A percentile compares a stretch with the other conserved stretches of the same genome.
Conservation (phyloP, 75 land plant species). For the Selaginella moellendorffii region DNA sequence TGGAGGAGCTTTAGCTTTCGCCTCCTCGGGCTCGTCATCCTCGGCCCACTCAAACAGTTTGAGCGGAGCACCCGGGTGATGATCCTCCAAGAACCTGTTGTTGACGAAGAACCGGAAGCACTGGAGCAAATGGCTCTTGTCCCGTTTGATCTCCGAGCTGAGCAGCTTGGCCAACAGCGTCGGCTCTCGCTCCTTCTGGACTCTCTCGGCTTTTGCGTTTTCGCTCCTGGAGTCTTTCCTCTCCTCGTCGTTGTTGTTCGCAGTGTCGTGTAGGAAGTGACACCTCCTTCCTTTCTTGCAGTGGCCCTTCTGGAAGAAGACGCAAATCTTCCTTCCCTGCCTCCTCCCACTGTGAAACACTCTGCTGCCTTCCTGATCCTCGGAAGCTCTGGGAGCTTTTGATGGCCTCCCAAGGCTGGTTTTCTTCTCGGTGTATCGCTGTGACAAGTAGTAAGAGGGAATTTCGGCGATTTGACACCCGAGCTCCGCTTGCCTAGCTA, state of each 20-base stretch:
- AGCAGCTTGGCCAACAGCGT: slow-evolving; percentile 68
- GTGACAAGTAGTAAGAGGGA: slow-evolving; percentile 50
- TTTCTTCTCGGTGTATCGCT: slow-evolving; percentile 16
- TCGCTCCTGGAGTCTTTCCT: not conserved
- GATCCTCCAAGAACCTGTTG: slow-evolving; percentile 62
- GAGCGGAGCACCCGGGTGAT: too few species aligned
- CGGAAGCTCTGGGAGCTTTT: not conserved
- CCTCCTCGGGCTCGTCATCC: too few species aligned
- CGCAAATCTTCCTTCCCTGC: slow-evolving; percentile 18
- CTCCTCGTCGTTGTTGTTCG: not conserved
- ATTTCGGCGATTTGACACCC: slow-evolving; percentile 83
- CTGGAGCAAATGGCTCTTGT: slow-evolving; percentile 59
- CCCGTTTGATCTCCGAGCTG: slow-evolving; percentile 42
- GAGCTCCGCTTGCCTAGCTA: slow-evolving; percentile 68
- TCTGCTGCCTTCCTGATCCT: not conserved
- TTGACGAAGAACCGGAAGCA: slow-evolving; percentile 72
- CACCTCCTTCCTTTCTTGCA: slow-evolving; percentile 19
- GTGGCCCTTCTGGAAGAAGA: slow-evolving; percentile 14
- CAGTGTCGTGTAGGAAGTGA: slow-evolving; percentile 13
- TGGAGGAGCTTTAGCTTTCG: too few species aligned
- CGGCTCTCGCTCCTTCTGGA: slow-evolving; percentile 19
- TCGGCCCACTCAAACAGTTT: too few species aligned
- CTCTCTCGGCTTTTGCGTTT: not conserved
- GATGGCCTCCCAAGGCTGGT: not conserved
- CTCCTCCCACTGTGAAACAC: too few species aligned